Evolutionary conservation across 192 early-diverging fungal species (phyloP).

Genomic region (Physocladia obscura): DNA sequence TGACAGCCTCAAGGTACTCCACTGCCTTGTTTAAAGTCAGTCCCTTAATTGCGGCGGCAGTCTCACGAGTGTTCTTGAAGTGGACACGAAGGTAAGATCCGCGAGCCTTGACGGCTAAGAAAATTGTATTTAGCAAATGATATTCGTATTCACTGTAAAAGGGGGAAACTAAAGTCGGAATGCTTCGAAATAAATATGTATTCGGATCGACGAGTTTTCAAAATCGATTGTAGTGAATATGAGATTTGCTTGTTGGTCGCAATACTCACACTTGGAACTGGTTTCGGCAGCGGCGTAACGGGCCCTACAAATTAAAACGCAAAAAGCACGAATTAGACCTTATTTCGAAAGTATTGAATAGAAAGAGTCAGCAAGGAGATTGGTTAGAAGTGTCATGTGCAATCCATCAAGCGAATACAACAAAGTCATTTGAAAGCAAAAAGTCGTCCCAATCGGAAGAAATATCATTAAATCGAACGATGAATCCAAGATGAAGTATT

Average conservation of each 20-base stretch:
- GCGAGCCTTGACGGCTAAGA: constrained; percentile 77
- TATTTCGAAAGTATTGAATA: no score
- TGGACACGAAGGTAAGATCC: constrained; percentile 85
- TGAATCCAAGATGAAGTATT: no score
- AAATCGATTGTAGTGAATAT: background rate
- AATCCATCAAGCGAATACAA: no score
- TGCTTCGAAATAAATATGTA: background rate
- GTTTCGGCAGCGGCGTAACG: constrained; percentile 33
- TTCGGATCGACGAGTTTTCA: background rate
- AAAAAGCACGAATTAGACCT: no score
- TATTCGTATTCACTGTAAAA: no score
- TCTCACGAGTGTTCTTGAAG: constrained; percentile 99
- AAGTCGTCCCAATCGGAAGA: no score
- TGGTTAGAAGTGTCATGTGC: no score
- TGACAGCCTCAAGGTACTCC: constrained; percentile 88
- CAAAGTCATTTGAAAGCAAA: no score
- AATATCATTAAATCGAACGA: no score
- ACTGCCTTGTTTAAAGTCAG: constrained; percentile 90
- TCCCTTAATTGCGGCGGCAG: constrained; percentile 89
- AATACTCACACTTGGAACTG: constrained; percentile 32
- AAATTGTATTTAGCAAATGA: no score
- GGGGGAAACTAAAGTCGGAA: no score
- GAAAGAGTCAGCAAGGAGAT: no score
- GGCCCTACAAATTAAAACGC: constrained; percentile 12
- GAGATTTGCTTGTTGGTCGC: background rate